phyloP scores from a whole-genome alignment of 2,329 filamentous ascomycete genomes.

The Sporothrix inflata region DNA sequence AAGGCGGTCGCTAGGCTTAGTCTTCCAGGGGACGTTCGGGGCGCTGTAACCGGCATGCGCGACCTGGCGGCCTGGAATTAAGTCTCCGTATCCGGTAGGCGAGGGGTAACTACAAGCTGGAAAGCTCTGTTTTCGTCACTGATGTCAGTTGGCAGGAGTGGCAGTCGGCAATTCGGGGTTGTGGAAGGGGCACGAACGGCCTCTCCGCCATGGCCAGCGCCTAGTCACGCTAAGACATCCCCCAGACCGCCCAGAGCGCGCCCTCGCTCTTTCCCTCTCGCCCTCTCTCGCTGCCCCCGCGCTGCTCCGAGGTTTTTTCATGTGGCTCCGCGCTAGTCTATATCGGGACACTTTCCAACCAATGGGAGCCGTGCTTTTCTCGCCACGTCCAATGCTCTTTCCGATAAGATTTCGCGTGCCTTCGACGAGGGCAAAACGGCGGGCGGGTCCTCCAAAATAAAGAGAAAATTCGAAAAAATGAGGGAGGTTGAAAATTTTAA shows the following conservation, averaged over 20 bases:
- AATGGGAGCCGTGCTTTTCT: conserved; percentile 29
- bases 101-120: background rate
- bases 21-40: background rate
- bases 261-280: background rate
- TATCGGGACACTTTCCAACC: background rate
- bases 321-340: conserved; percentile 18
- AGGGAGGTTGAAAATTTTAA: conserved; percentile 26
- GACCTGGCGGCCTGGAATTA: conserved; percentile 10
- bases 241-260: conserved; percentile 11
- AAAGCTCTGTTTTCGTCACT: conserved; percentile 15
- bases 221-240: conserved; percentile 4
- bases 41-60: background rate
- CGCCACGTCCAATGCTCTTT: conserved; percentile 30
- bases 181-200: conserved; percentile 19
- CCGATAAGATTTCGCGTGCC: conserved; percentile 38
- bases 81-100: background rate
- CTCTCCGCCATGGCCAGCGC: conserved; percentile 3
- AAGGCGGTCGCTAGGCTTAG: background rate
- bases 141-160: conserved; percentile 9
- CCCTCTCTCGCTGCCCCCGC: background rate
- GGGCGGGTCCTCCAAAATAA: background rate
- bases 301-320: conserved; percentile 33
- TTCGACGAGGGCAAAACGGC: conserved; percentile 21
- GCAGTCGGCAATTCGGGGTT: conserved; percentile 21
- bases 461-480: conserved; percentile 16